A percentile compares a stretch with the other conserved stretches of the same genome.
Evolutionary conservation across 164 flowering plant species (phyloP).

Genomic region (Chimonanthus praecox): DNA sequence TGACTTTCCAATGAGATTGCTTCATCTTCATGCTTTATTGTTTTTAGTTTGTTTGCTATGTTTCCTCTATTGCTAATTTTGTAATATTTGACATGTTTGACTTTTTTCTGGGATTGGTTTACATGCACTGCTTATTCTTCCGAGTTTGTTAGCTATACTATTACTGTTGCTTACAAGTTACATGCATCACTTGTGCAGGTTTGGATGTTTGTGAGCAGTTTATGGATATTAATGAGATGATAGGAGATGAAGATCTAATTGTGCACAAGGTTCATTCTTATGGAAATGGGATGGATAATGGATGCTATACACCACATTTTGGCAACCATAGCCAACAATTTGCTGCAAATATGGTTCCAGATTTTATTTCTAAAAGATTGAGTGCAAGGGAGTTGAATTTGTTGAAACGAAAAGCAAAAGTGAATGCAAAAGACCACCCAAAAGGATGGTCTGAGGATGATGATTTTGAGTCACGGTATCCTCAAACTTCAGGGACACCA

Average conservation of each 20-base stretch:
- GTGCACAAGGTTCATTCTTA: conserved; percentile 39
- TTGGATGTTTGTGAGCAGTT: conserved; percentile 93
- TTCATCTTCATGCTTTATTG: no score
- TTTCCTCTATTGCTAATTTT: no score
- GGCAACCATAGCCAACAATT: conserved; percentile 48
- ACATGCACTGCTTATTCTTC: not conserved
- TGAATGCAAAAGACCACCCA: conserved; percentile 65
- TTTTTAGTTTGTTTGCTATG: no score
- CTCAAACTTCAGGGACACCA: conserved; percentile 40
- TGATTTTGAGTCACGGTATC: conserved; percentile 37
- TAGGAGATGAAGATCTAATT: conserved; percentile 89
- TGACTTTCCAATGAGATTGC: no score
- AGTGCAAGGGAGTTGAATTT: conserved; percentile 93
- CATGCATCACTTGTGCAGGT: conserved; percentile 40
- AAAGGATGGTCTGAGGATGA: conserved; percentile 77
- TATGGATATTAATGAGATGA: conserved; percentile 96
- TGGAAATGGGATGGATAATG: conserved; percentile 47
- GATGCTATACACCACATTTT: conserved; percentile 40
- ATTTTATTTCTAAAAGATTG: conserved; percentile 57
- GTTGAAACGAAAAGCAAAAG: conserved; percentile 88
- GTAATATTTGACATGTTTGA: not conserved
- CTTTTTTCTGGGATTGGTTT: not conserved
- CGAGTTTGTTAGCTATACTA: not conserved
- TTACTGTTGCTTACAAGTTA: not conserved
- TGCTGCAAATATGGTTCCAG: conserved; percentile 72